phyloP scores from a whole-genome alignment of 257 asterid genomes.

The Plantago ovata region DNA sequence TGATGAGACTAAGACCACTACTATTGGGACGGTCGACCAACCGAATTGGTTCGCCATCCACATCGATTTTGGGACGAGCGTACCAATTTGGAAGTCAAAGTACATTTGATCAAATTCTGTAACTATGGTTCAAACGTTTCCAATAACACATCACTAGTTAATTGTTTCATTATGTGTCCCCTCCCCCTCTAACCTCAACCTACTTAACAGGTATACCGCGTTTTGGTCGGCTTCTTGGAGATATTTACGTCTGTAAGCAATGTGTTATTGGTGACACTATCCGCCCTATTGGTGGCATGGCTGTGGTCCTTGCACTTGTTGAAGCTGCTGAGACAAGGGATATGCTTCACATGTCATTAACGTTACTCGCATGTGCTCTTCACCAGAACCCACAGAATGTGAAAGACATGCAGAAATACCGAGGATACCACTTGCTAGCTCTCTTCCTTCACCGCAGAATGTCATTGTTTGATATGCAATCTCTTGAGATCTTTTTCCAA shows the following conservation, averaged over 20 bases:
- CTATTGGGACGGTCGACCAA: too few relatives aligned
- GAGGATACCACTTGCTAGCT: constrained; percentile 96
- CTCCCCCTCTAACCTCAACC: constrained; percentile 11
- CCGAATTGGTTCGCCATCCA: too few relatives aligned
- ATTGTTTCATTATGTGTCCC: constrained; percentile 25
- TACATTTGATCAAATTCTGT: too few relatives aligned
- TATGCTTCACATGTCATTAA: constrained; percentile 97
- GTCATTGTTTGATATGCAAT: constrained; percentile 96
- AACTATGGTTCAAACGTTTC: too few relatives aligned
- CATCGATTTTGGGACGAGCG: too few relatives aligned
- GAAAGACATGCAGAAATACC: constrained; percentile 88
- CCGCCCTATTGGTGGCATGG: constrained; percentile 94
- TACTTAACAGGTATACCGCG: constrained; percentile 85
- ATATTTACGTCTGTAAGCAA: constrained; percentile 81
- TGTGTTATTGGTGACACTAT: constrained; percentile 89
- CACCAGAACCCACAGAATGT: constrained; percentile 97
- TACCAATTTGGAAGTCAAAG: too few relatives aligned
- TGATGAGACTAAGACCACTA: too few relatives aligned
- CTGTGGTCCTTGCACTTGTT: constrained; percentile 91
- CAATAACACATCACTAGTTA: constrained; percentile 5
- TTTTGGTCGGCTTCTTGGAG: constrained; percentile 92
- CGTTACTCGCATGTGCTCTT: constrained; percentile 80
- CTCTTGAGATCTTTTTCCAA: constrained; percentile 93
- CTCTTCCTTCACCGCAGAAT: constrained; percentile 89
- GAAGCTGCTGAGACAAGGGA: constrained; percentile 99